Evolutionary conservation across 176 grass and related monocot genomes (phyloP).

Genomic region (Triticum turgidum): DNA sequence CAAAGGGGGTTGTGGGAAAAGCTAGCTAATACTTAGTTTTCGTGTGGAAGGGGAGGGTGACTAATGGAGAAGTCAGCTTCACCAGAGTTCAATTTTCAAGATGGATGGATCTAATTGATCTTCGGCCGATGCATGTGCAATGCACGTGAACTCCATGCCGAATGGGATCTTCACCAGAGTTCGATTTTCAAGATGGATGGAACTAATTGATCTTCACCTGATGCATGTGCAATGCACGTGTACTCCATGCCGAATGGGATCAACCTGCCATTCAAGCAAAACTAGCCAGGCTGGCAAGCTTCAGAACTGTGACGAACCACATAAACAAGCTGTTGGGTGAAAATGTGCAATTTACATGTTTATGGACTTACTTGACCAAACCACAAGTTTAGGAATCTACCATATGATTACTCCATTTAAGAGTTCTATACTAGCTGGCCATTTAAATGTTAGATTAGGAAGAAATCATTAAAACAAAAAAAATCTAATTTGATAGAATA

Average conservation of each 20-base stretch:
- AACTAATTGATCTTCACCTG: background rate
- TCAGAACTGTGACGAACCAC: background rate
- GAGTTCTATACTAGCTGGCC: background rate
- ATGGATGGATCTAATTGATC: background rate
- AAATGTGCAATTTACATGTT: background rate
- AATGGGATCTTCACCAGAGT: background rate
- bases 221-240: background rate
- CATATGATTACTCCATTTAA: background rate
- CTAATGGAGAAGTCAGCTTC: background rate
- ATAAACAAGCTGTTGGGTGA: background rate
- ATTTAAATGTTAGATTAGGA: conserved; percentile 15
- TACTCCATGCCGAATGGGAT: background rate
- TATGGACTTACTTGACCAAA: background rate
- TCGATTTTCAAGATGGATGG: background rate
- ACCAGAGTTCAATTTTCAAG: background rate
- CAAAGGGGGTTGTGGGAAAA: background rate
- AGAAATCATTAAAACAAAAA: conserved; percentile 15
- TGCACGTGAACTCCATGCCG: background rate
- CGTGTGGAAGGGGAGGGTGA: background rate
- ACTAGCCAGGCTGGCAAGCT: background rate
- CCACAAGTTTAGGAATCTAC: background rate
- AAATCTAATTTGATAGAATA: background rate
- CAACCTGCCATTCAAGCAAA: background rate
- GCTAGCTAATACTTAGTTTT: conserved; percentile 3
- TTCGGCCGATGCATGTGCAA: background rate